Evolutionary conservation across 768 basidiomycete species (phyloP).

Genomic region (Rubroboletus pulcherrimus): DNA sequence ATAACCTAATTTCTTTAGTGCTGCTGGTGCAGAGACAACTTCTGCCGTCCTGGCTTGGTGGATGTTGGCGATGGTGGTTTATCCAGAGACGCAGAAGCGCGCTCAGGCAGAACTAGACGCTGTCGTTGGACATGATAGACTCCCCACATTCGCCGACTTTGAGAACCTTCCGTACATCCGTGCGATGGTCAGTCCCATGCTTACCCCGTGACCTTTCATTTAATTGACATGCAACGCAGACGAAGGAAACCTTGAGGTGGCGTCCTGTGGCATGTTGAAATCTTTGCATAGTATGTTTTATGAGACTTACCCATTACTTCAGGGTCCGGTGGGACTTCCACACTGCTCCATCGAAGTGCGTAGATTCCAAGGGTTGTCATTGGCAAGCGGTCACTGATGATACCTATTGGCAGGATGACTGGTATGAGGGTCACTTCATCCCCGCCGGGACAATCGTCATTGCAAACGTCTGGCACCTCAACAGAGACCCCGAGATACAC

Average conservation of each 20-base stretch:
- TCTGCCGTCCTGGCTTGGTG: conserved; percentile 11
- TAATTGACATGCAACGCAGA: neutral
- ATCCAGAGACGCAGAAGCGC: conserved; percentile 26
- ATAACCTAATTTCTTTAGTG: neutral
- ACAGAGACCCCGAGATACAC: conserved; percentile 39
- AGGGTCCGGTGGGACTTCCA: conserved; percentile 4
- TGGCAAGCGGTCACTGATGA: neutral
- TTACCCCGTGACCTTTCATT: neutral
- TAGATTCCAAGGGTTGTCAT: neutral
- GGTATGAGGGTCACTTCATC: conserved; percentile 23
- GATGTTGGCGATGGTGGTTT: conserved; percentile 24
- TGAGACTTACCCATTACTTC: neutral
- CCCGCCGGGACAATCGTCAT: conserved; percentile 16
- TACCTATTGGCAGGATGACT: conserved; percentile 14
- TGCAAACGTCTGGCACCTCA: conserved; percentile 29
- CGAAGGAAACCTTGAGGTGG: conserved; percentile 10
- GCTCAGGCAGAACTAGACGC: conserved; percentile 26
- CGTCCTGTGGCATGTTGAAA: neutral
- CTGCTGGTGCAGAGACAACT: conserved; percentile 4
- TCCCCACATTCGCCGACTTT: conserved; percentile 13
- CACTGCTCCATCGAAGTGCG: conserved; percentile 1
- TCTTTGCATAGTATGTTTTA: neutral
- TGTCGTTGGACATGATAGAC: conserved; percentile 19
- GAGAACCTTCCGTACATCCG: conserved; percentile 8
- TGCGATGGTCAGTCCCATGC: conserved; percentile 1